Evolutionary conservation across 805 yeast genomes (phyloP).

Genomic region (Hermanozyma aechmeae): DNA sequence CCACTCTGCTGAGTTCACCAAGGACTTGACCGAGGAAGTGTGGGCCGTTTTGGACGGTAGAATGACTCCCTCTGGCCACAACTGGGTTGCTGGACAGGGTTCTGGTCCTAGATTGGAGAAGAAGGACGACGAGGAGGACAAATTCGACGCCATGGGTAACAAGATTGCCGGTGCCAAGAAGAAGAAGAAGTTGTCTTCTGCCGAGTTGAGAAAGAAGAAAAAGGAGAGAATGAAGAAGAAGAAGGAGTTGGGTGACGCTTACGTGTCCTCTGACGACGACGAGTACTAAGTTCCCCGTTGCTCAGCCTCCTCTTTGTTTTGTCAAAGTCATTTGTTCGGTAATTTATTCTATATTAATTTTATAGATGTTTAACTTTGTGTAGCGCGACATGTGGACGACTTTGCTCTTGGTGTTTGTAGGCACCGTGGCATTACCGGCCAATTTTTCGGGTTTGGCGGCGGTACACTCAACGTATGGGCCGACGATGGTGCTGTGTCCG

Average conservation of each 20-base stretch:
- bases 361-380: conserved; percentile 1
- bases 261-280: conserved; percentile 77
- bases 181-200: conserved; percentile 96
- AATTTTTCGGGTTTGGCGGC: not conserved
- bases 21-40: conserved; percentile 98
- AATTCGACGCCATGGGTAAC: conserved; percentile 99
- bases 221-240: conserved; percentile 99
- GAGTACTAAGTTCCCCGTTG: conserved; percentile 36
- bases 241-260: conserved; percentile 99
- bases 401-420: not conserved
- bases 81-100: conserved; percentile 99
- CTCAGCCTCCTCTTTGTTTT: conserved; percentile 1
- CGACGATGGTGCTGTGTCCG: not conserved
- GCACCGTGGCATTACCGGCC: not conserved
- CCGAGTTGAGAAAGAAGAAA: conserved; percentile 99
- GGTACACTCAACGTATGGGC: not conserved
- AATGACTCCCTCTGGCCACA: conserved; percentile 99
- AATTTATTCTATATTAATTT: conserved; percentile 1
- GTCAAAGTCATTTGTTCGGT: conserved; percentile 2
- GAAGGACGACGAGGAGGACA: conserved; percentile 90
- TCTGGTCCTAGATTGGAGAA: conserved; percentile 98
- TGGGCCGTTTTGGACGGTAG: conserved; percentile 98
- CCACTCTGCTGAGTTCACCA: conserved; percentile 99
- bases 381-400: not conserved
- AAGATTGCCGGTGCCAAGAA: conserved; percentile 94